phyloP scores from a whole-genome alignment of 331 rosid species.

The Quercus lobata region DNA sequence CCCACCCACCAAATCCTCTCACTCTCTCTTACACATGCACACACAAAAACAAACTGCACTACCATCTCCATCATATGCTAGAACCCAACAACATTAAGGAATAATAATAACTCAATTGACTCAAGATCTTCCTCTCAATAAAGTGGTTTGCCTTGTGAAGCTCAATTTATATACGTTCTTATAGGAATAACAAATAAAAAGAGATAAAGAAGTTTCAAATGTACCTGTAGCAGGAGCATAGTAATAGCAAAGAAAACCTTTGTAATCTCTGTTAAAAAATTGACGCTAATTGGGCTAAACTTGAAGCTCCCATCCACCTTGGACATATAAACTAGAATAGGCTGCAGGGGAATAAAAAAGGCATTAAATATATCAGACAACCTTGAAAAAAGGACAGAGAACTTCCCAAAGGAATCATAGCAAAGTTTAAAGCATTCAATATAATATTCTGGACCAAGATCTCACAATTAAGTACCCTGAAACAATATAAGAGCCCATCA shows the following conservation, averaged over 20 bases:
- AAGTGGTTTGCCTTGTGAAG: neutral
- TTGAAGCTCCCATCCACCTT: slow-evolving; percentile 98
- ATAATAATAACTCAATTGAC: neutral
- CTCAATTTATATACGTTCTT: neutral
- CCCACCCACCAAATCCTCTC: too few species aligned
- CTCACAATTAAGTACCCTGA: neutral
- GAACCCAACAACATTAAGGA: neutral
- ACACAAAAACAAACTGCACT: neutral
- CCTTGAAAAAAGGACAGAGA: neutral
- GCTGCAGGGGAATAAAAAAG: slow-evolving; percentile 51
- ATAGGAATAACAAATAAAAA: slow-evolving; percentile 10
- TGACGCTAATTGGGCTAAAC: slow-evolving; percentile 97
- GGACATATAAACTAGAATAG: slow-evolving; percentile 96
- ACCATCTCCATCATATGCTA: neutral
- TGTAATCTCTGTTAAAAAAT: slow-evolving; percentile 86
- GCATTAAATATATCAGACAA: slow-evolving; percentile 14
- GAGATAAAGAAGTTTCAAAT: neutral
- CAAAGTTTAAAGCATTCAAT: neutral
- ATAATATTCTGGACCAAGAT: neutral
- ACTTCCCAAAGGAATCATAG: neutral
- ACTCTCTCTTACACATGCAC: neutral
- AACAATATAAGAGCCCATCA: neutral
- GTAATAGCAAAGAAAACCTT: slow-evolving; percentile 90
- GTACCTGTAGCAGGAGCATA: slow-evolving; percentile 90
- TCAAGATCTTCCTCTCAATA: neutral